Evolutionary conservation across 2,329 filamentous ascomycete species (phyloP), one percentile per base, ranked within the genome.

Genomic region (Apiospora hydei): DNA sequence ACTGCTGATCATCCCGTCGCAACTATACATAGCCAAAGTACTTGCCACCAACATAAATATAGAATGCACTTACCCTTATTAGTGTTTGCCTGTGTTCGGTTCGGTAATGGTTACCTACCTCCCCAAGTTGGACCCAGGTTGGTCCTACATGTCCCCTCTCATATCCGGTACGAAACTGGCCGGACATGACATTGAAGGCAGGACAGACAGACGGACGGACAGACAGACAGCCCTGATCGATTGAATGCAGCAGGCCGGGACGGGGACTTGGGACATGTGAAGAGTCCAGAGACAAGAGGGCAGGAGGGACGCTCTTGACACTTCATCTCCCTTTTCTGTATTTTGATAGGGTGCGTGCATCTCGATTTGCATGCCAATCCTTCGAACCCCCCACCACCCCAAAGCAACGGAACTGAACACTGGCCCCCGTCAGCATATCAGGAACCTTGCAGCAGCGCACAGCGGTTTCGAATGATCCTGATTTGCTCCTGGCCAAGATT

Each of bases 401-500:
- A 38, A 41, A 34, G 57, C 57, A 64, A 41, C 30, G 41, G 57
- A 41, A 41, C 34, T 64, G 34, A 21, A 38, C 34, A 38, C 34
- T 38, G 34, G 34, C 34, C 57, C 34, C 57, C 57, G 57, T 64
- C 57, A 47, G 68, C 68, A 69, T 69, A 57, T 57, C 68, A 41
- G 47, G 68, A 69, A 70, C 51, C 69, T 66, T 70, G 69, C 38
- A 61, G 51, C 49, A 24, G 34, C 34, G 34, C 47, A 41, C 46
- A 51, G 26, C 30, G 34, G 69, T 70, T 70, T 70, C 53, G 51
- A 47, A 49, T 70, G 49, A 44, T 70, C 69, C 57, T 70, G 69
- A 43, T 70, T 70, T 64, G 57, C 57, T 64, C 57, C 57, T 64
- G 57, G 57, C 57, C 57, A 64, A 64, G 57, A 64, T 64, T 64